A percentile compares a stretch with the other conserved stretches of the same genome.
phyloP scores from a whole-genome alignment of 1,284 basidiomycete species.

The Marasmius sp. region DNA sequence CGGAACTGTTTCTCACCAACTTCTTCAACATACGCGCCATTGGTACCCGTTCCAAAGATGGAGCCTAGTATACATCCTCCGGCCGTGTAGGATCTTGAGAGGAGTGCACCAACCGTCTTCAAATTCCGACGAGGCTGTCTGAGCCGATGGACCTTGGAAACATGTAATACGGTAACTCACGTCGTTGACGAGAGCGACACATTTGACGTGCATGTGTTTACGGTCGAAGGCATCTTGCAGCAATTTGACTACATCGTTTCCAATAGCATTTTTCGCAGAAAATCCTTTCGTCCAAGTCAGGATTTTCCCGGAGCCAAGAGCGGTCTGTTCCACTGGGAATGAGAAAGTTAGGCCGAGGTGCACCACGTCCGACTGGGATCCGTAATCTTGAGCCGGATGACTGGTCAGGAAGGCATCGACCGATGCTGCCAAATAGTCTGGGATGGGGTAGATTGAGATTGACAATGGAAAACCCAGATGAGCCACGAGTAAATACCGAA shows the following conservation, averaged over 20 bases:
- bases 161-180: slow-evolving; percentile 45
- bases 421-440: slow-evolving; percentile 95
- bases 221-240: slow-evolving; percentile 93
- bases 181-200: slow-evolving; percentile 95
- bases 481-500: slow-evolving; percentile 62
- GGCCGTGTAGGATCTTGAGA: slow-evolving; percentile 89
- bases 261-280: slow-evolving; percentile 86
- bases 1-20: slow-evolving; percentile 41
- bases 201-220: slow-evolving; percentile 92
- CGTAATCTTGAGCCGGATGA: slow-evolving; percentile 23
- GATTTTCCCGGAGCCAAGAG: slow-evolving; percentile 86
- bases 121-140: background rate
- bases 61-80: slow-evolving; percentile 89
- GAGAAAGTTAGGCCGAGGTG: slow-evolving; percentile 94
- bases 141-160: slow-evolving; percentile 6
- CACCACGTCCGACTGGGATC: slow-evolving; percentile 51
- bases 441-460: slow-evolving; percentile 5
- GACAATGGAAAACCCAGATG: background rate
- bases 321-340: slow-evolving; percentile 97
- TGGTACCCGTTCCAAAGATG: slow-evolving; percentile 98
- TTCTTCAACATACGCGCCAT: slow-evolving; percentile 94
- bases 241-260: slow-evolving; percentile 89
- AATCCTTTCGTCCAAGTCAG: slow-evolving; percentile 99
- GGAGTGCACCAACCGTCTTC: slow-evolving; percentile 91
- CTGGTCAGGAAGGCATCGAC: slow-evolving; percentile 89